Percentiles rank a stretch among this genome's conserved stretches.
Conservation (phyloP, 1,139 yeast species). For the Kodamaea ohmeri region DNA sequence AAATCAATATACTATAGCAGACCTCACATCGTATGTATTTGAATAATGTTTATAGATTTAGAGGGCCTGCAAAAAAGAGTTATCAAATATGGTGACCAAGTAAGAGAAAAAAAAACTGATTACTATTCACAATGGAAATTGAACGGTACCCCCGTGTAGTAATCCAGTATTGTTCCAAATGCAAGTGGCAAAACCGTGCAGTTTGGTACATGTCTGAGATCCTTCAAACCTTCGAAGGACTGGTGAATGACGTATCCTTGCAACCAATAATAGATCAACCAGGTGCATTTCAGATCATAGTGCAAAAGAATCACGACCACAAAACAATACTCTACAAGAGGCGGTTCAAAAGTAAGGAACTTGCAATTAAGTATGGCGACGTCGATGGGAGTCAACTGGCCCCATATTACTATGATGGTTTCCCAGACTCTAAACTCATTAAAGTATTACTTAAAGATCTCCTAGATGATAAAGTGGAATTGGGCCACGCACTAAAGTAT, state of each 20-base stretch:
- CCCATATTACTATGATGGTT: conserved; percentile 40
- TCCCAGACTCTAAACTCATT: conserved; percentile 45
- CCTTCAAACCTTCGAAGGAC: conserved; percentile 41
- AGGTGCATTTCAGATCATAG: conserved; percentile 36
- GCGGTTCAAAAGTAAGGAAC: conserved; percentile 31
- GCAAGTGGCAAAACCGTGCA: conserved; percentile 51
- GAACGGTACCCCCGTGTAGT: conserved; percentile 30
- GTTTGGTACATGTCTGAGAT: conserved; percentile 47
- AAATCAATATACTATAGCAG: too few relatives aligned
- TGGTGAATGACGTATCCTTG: conserved; percentile 36
- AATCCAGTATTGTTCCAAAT: conserved; percentile 42
- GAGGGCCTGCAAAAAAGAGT: not conserved
- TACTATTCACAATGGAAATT: not conserved
- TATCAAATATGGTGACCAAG: not conserved
- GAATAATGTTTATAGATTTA: conserved; percentile 1
- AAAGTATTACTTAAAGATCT: conserved; percentile 35
- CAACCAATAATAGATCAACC: conserved; percentile 40
- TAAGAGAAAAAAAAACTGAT: too few relatives aligned
- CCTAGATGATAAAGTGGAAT: conserved; percentile 21
- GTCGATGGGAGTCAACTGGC: conserved; percentile 26
- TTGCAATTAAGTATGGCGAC: conserved; percentile 19
- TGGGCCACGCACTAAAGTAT: conserved; percentile 37
- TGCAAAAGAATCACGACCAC: conserved; percentile 16
- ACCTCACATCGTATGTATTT: too few relatives aligned
- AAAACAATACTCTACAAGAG: conserved; percentile 34